Conservation (phyloP, 352 stramenopile genomes). For the Pythium phragmitis region DNA sequence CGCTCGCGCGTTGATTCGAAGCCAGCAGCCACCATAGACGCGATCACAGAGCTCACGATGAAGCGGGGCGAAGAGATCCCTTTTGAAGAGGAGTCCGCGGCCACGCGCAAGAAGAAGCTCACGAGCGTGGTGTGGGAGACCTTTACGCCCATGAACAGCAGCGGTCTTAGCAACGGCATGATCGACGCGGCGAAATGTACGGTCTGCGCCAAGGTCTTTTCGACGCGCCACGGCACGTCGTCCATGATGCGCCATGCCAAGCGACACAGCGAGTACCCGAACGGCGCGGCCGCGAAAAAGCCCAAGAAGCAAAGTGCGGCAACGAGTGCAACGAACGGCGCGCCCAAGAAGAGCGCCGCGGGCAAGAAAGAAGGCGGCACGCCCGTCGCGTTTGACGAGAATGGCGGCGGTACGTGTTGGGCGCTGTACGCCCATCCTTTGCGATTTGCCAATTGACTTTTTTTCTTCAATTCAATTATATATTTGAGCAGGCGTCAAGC, state of each 20-base stretch:
- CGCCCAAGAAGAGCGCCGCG: conserved; percentile 42
- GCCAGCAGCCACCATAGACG: conserved; percentile 39
- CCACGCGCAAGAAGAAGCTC: conserved; percentile 76
- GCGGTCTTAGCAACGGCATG: conserved; percentile 58
- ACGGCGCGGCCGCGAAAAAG: conserved; percentile 52
- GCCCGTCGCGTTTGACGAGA: conserved; percentile 51
- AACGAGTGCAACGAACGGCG: conserved; percentile 30
- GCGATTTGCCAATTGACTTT: not conserved
- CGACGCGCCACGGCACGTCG: conserved; percentile 75
- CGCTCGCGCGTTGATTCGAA: not conserved
- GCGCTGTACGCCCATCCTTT: not conserved
- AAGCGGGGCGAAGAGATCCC: conserved; percentile 57
- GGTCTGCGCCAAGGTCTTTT: conserved; percentile 76
- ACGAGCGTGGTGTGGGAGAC: conserved; percentile 83
- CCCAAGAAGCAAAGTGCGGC: conserved; percentile 38
- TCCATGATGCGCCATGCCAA: conserved; percentile 85
- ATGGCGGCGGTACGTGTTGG: conserved; percentile 44
- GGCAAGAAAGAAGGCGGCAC: conserved; percentile 43
- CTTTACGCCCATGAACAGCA: conserved; percentile 71
- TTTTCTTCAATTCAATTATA: not conserved
- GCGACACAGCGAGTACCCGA: conserved; percentile 68
- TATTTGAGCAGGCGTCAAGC: conserved; percentile 47
- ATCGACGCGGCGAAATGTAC: conserved; percentile 76
- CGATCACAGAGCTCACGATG: conserved; percentile 41
- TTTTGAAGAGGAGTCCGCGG: conserved; percentile 55